These are phyloP conservation scores for Naganishia liquefaciens DNA, from an alignment of 1,284 basidiomycete genomes.

Conservation along the genomic window DNA sequence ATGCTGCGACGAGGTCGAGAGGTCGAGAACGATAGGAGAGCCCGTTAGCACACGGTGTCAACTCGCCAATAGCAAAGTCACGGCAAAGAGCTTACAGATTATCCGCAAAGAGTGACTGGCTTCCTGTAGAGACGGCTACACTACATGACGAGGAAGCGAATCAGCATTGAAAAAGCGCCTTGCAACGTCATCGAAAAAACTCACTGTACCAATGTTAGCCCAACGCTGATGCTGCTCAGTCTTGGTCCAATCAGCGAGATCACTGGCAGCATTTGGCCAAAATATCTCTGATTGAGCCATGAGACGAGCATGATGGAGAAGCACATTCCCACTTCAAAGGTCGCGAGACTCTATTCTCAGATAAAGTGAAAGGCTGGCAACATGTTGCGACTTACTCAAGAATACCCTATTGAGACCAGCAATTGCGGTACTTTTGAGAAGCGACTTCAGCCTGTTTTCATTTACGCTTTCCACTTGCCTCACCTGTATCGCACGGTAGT, in stretches of 20 bases:
- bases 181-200: not conserved
- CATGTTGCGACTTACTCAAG: not conserved
- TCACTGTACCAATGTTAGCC: constrained; percentile 25
- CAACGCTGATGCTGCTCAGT: constrained; percentile 13
- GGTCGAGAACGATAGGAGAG: too few relatives aligned
- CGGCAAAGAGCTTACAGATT: not conserved
- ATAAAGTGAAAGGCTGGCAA: not conserved
- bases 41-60: not conserved
- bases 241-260: constrained; percentile 20
- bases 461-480: not conserved
- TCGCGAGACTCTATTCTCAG: not conserved
- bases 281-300: constrained; percentile 12
- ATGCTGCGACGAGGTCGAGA: not conserved
- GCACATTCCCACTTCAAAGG: constrained; percentile 20
- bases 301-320: constrained; percentile 14
- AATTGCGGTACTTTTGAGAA: not conserved
- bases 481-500: constrained; percentile 3
- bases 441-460: not conserved
- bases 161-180: not conserved
- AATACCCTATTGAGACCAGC: constrained; percentile 15
- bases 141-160: not conserved
- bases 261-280: constrained; percentile 1
- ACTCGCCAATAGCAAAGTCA: not conserved
- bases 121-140: constrained; percentile 1
- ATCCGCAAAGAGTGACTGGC: constrained; percentile 21